phyloP scores from a whole-genome alignment of 768 basidiomycete species.

The Saitozyma podzolica region DNA sequence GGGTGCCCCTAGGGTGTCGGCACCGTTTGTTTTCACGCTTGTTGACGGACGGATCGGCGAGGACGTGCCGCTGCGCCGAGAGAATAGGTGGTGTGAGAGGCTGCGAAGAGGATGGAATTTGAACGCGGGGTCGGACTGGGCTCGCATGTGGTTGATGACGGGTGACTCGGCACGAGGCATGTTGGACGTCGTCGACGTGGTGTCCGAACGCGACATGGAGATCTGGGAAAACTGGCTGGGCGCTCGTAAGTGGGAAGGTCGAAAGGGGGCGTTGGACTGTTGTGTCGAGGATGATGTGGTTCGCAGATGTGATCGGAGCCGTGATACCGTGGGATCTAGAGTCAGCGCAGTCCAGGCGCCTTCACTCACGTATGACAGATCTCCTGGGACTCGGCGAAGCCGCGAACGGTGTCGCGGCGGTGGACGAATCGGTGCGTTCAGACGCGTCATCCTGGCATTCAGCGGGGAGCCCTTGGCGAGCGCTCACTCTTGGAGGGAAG shows the following conservation, averaged over 20 bases:
- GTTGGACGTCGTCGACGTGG: too few relatives aligned
- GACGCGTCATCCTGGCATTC: conserved; percentile 1
- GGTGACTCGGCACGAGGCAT: too few relatives aligned
- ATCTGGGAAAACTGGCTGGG: conserved; percentile 39
- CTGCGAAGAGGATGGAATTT: conserved; percentile 39
- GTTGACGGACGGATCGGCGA: too few relatives aligned
- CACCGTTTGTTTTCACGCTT: conserved; percentile 7
- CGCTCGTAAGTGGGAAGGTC: conserved; percentile 23
- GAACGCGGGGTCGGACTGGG: conserved; percentile 28
- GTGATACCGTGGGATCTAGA: conserved; percentile 40
- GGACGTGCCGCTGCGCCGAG: too few relatives aligned
- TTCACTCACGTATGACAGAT: conserved; percentile 13
- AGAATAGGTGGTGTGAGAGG: conserved; percentile 24
- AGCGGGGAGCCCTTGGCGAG: background rate
- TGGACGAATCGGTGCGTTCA: conserved; percentile 3
- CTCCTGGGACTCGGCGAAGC: conserved; percentile 16
- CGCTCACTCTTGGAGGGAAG: conserved; percentile 13
- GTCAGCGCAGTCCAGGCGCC: background rate
- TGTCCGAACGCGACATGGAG: conserved; percentile 15
- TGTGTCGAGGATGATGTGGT: conserved; percentile 36
- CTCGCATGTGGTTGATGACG: background rate
- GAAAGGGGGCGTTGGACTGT: conserved; percentile 17
- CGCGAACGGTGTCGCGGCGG: conserved; percentile 6
- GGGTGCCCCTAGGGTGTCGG: conserved; percentile 41
- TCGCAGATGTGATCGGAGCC: conserved; percentile 50